Evolutionary conservation across 140 eudicot genomes (phyloP).

Genomic region (Stevia rebaudiana): DNA sequence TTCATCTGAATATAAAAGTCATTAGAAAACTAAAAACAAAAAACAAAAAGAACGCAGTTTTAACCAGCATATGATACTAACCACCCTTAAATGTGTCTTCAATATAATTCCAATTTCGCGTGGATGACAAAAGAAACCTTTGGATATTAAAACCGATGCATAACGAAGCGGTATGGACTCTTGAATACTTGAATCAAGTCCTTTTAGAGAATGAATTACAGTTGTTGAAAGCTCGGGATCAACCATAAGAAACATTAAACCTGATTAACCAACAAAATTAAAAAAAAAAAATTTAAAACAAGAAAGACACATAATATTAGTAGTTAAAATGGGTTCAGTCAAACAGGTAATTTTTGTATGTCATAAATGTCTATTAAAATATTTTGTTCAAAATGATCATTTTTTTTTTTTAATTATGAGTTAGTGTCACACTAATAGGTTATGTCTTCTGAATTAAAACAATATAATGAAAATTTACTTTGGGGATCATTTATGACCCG

Average conservation of each 20-base stretch:
- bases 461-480: neutral
- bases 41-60: neutral
- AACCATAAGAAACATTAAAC: conserved; percentile 66
- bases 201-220: conserved; percentile 60
- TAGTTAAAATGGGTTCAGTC: neutral
- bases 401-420: too few relatives aligned
- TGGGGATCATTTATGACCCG: neutral
- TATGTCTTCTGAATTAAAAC: neutral
- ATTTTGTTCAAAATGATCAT: neutral
- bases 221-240: conserved; percentile 77
- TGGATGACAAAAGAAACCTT: conserved; percentile 66
- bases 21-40: conserved; percentile 10
- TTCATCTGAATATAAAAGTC: conserved; percentile 42
- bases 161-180: conserved; percentile 81
- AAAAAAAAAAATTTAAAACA: neutral
- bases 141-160: conserved; percentile 70
- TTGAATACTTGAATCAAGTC: conserved; percentile 44
- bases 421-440: neutral
- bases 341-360: neutral
- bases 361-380: neutral
- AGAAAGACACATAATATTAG: neutral
- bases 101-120: conserved; percentile 60
- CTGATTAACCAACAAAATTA: conserved; percentile 38
- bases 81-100: conserved; percentile 86
- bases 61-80: conserved; percentile 32